Evolutionary conservation across 768 basidiomycete genomes (phyloP).

Genomic region (Naganishia onofrii): DNA sequence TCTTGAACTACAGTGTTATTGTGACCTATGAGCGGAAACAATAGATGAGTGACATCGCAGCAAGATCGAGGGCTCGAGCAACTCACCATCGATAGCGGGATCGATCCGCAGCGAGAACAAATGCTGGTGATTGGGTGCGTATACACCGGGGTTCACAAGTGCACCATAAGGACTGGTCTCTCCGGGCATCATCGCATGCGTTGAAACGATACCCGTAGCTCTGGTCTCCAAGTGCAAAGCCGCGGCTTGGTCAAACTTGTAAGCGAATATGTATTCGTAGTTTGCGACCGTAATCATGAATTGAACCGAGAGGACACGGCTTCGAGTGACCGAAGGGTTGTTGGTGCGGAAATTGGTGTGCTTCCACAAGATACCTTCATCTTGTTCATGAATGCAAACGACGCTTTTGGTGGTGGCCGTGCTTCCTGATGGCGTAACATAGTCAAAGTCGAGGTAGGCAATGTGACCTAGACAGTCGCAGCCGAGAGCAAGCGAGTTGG

Average conservation of each 20-base stretch:
- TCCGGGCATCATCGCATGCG: slow-evolving; percentile 39
- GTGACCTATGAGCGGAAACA: not conserved
- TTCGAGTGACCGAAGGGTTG: slow-evolving; percentile 38
- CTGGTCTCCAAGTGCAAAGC: slow-evolving; percentile 44
- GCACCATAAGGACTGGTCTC: slow-evolving; percentile 41
- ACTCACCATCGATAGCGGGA: slow-evolving; percentile 41
- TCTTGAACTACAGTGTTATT: slow-evolving; percentile 40
- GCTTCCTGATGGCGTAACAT: slow-evolving; percentile 32
- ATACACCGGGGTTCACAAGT: slow-evolving; percentile 42
- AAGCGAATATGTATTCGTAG: slow-evolving; percentile 37
- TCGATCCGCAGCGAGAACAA: slow-evolving; percentile 44
- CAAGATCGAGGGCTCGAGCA: too few species aligned
- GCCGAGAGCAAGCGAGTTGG: slow-evolving; percentile 41
- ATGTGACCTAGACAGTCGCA: slow-evolving; percentile 45
- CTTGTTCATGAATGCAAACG: slow-evolving; percentile 50
- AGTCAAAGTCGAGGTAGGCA: slow-evolving; percentile 37
- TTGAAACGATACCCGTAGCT: slow-evolving; percentile 47
- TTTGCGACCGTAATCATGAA: slow-evolving; percentile 43
- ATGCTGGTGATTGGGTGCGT: slow-evolving; percentile 42
- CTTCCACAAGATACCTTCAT: slow-evolving; percentile 48
- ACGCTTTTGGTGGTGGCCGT: slow-evolving; percentile 34
- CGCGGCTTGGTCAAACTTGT: slow-evolving; percentile 43
- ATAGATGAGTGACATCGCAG: too few species aligned
- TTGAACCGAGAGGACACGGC: slow-evolving; percentile 45
- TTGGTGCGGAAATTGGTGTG: slow-evolving; percentile 44